Evolutionary conservation across 192 early-diverging fungal genomes (phyloP), one percentile per base, ranked within the genome.

Genomic region (Backusella tarrabulga): DNA sequence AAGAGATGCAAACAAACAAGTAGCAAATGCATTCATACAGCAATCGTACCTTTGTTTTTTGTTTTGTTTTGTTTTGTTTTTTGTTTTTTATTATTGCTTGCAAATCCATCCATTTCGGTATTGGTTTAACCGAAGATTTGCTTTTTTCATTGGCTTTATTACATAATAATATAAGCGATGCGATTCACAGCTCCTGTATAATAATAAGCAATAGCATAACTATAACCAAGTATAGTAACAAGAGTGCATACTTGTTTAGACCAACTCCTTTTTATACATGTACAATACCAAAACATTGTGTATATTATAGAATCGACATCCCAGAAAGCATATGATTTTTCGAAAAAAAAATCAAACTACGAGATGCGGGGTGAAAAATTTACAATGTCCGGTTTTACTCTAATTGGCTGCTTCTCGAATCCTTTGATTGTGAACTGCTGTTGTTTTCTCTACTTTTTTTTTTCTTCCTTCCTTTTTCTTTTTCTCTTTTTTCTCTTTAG

Each of bases 331-430:
- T 26, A 60, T 60, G 54, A 60, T 60, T 63, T 14, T 63, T n/a
- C 7, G 23, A 26, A 21, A n/a, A 9, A 23, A 26, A 60, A 50
- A 50, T 0, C 6, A 50, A 50, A 19, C 46, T 50, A 50, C 19
- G 46, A 19, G 46, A 50, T 50, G 19, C 46, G 46, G 46, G 19
- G 21, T 7, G 56, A 12, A 29, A 29, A 63, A 29, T 14, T 54
- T 63, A 63, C 56, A 63, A 63, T 63, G 56, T 63, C 56, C 56
- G 56, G 56, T 63, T 63, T 63, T 29, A 63, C 29, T 63, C 56
- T 29, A 9, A 63, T 63, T 63, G 56, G 56, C 8, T 63, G n/a
- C 21, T 63, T 63, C 56, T 63, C 26, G 23, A 63, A 63, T 63
- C 23, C 26, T 23, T 50, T 63, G 56, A 32, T 63, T 63, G 56